Base-by-base conservation (phyloP, 2,329 filamentous ascomycete species). In the Sporothrix humicola region DNA sequence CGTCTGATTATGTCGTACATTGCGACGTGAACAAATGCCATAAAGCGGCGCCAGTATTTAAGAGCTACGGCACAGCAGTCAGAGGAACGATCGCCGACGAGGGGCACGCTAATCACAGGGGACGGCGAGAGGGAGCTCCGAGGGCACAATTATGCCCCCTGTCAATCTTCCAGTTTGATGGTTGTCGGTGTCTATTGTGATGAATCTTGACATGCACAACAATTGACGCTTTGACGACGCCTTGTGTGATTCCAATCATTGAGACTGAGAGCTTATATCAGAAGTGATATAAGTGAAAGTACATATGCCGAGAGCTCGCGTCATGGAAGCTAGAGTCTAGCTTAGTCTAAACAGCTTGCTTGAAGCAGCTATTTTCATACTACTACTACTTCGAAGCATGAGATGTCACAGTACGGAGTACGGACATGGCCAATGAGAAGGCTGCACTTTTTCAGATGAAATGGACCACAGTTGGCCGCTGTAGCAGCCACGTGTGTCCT, bases 31-130 rank as follows among this genome's bases (percentile, higher is more conserved):
- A 52, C 13, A 13, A n/a, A 9, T 46, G 59, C 31, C 31, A 37
- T 37, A 37, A 37, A 37, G 31, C 31, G 31, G 31, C 31, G 31
- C 31, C 31, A 37, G 31, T 37, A 6, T 17, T 3, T 17, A 2
- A 9, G 37, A 23, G 59, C 52, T 23, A 20, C 17, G 37, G 59
- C n/a, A 23, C n/a, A 59, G 59, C 10, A n/a, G 59, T 65, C 37
- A 65, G 59, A 65, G 37, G 37, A 48, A 13, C n/a, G 61, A 66
- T 66, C 20, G 42, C 42, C 61, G 12, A 65, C 42, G 42, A 48
- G 61, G 10, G 20, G 42, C 42, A 26, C 37, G 61, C 37, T 44
- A 48, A 48, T 48, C 61, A 66, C 42, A 66, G 42, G 42, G 20
- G 20, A 8, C 42, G 61, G 20, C 61, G 42, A 66, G 61, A 66